phyloP scores from a whole-genome alignment of 192 early-diverging fungal species.

The Coemansia sp. region DNA sequence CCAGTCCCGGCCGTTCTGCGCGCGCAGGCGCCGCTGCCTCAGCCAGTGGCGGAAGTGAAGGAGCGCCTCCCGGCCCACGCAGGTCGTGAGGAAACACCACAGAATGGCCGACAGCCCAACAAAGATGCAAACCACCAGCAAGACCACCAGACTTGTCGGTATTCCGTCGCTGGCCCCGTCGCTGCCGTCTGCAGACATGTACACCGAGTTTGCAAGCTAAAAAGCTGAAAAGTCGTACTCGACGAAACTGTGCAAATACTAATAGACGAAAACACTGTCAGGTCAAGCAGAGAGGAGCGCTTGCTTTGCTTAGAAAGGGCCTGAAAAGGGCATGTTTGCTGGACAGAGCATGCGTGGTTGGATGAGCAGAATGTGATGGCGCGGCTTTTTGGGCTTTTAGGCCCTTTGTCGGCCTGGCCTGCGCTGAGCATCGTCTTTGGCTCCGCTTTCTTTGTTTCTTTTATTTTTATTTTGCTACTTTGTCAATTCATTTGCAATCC shows the following conservation, averaged over 20 bases:
- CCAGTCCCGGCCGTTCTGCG: conserved; percentile 9
- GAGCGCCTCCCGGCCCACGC: conserved; percentile 34
- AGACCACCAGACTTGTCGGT: conserved; percentile 31
- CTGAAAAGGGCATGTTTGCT: no score
- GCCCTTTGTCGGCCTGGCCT: no score
- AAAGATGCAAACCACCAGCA: conserved; percentile 37
- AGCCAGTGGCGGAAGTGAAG: conserved; percentile 35
- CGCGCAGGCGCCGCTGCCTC: conserved; percentile 14
- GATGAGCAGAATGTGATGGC: not conserved
- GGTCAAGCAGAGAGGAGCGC: no score
- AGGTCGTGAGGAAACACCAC: conserved; percentile 53
- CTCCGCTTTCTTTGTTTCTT: not conserved
- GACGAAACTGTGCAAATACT: no score
- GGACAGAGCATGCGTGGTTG: not conserved
- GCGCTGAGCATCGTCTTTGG: not conserved
- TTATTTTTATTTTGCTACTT: not conserved
- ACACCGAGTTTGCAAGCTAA: no score
- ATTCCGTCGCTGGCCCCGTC: conserved; percentile 3
- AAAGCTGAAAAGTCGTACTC: no score
- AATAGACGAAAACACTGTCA: no score
- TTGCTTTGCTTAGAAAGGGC: no score
- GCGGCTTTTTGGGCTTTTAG: no score
- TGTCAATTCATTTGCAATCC: not conserved
- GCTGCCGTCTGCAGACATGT: not conserved
- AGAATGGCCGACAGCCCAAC: conserved; percentile 36